phyloP scores from a whole-genome alignment of 1,284 basidiomycete genomes.

The Cutaneotrichosporon cavernicola region DNA sequence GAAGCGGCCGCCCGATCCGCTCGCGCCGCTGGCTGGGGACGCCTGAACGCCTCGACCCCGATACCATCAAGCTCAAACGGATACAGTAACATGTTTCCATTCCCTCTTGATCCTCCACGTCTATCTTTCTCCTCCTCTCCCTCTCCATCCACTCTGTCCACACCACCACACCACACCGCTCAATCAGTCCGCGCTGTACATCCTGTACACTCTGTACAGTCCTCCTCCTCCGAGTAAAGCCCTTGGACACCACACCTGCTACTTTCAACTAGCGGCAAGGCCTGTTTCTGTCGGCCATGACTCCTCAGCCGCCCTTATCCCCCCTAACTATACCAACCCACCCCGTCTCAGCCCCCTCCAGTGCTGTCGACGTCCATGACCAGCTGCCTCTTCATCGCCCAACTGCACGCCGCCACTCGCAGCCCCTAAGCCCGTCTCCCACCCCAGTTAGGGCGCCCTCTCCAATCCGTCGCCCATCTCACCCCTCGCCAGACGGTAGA shows the following conservation, averaged over 20 bases:
- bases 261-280: not conserved
- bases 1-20: not conserved
- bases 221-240: too few relatives aligned
- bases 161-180: too few relatives aligned
- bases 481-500: not conserved
- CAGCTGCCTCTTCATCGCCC: not conserved
- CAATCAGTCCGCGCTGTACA: too few relatives aligned
- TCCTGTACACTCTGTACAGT: too few relatives aligned
- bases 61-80: not conserved
- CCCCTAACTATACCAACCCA: not conserved
- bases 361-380: not conserved
- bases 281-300: not conserved
- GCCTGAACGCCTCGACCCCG: too few relatives aligned
- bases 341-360: not conserved
- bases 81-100: conserved; percentile 1
- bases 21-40: not conserved
- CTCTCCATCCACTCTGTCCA: not conserved
- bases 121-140: not conserved
- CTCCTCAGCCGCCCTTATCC: not conserved
- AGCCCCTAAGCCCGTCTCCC: not conserved
- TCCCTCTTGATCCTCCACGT: not conserved
- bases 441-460: not conserved
- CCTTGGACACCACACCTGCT: too few relatives aligned
- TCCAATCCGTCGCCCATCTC: not conserved
- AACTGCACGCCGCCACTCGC: not conserved